Base-by-base conservation (phyloP, 768 basidiomycete genomes). In the Leccinellum luteum region DNA sequence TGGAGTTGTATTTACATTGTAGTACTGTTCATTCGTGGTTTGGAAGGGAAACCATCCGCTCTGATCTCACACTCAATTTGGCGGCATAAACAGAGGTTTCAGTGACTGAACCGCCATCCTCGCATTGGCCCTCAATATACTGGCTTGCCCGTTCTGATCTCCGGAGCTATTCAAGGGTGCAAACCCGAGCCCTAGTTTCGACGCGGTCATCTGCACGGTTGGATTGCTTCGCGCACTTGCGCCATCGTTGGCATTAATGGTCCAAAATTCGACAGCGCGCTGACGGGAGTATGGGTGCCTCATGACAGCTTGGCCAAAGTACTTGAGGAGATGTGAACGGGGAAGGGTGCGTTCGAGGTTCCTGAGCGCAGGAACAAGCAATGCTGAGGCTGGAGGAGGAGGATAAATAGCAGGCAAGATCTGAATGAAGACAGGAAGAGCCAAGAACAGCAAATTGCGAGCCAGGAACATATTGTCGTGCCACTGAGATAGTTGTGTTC, bases 401-500 rank as follows among this genome's bases (percentile, higher is more conserved):
- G 65, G 63, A 8, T 69, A 59, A 4, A 69, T 50, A 19, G 75
- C 76, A 5, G 82, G 77, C 6, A 76, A 52, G 51, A 75, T 60
- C 66, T 80, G 78, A 10, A 85, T 65, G 52, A 81, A 34, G 27
- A 83, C 60, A 5, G 87, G 85, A 3, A 90, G 74, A 30, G 78
- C 7, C 55, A 89, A 74, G 72, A 90, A 86, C 53, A 87, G 68
- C 2, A 76, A 27, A 53, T 81, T 80, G n/a, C 89, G 87, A 32
- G 72, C 59, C 49, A 77, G 66, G 66, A 81, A 79, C 35, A 86
- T 71, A 27, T 66, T 74, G 67, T 90, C 87, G 71, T 89, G 85
- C 84, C 84, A 86, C 89, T 90, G 51, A 14, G 17, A 55, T 21
- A n/a, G n/a, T 51, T 28, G 47, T 19, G 5, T 19, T 27, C 35